These are phyloP conservation scores for Penicillium nordicum DNA, from an alignment of 2,329 filamentous ascomycete species.

Conservation along the genomic window DNA sequence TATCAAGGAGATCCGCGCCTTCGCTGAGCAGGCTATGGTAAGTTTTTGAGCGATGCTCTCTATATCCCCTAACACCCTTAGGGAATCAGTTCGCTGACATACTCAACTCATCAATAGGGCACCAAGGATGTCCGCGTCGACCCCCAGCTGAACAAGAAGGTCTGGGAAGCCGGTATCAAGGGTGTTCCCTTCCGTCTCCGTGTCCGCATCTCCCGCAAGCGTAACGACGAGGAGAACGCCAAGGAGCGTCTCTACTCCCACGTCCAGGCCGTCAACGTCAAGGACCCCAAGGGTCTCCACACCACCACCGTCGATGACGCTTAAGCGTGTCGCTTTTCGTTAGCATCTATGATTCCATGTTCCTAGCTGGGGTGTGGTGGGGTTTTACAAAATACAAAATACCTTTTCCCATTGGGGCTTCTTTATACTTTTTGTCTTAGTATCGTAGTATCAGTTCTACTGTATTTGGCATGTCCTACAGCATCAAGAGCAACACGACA, in stretches of 20 bases:
- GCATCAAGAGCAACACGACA: background rate
- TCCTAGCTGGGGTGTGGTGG: conserved; percentile 25
- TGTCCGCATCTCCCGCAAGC: conserved; percentile 97
- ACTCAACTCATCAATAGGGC: conserved; percentile 57
- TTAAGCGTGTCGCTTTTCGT: conserved; percentile 37
- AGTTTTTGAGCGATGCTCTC: conserved; percentile 39
- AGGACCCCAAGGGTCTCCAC: conserved; percentile 96
- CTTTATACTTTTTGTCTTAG: background rate
- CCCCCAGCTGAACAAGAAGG: conserved; percentile 99
- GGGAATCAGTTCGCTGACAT: background rate
- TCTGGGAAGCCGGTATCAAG: conserved; percentile 99
- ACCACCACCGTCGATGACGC: conserved; percentile 78
- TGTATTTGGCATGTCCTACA: background rate
- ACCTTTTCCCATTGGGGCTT: conserved; percentile 19
- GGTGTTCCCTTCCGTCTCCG: conserved; percentile 96
- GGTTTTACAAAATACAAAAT: conserved; percentile 28
- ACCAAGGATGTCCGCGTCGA: conserved; percentile 96
- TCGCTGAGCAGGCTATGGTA: conserved; percentile 95
- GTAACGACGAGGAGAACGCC: conserved; percentile 99
- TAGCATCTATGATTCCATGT: conserved; percentile 28
- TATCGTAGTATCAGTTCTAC: background rate
- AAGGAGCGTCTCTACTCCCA: conserved; percentile 99
- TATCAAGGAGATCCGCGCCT: conserved; percentile 99
- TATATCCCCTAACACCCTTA: background rate
- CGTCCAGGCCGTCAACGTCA: conserved; percentile 99